Base-by-base conservation (phyloP, 164 flowering plant species). In the Litsea cubeba region DNA sequence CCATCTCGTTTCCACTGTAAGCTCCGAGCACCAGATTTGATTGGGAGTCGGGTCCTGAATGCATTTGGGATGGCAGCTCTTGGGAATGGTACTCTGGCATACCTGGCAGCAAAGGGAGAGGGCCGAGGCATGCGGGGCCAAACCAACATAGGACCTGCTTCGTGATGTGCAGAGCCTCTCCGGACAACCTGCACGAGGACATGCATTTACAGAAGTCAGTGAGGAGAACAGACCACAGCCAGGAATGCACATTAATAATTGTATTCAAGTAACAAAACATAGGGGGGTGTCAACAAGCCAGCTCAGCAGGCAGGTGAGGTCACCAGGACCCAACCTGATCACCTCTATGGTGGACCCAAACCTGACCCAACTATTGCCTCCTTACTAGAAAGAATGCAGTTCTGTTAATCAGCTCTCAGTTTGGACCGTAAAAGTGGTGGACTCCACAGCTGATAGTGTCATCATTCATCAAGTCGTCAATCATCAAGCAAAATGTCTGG, bases 1-100 rank as follows among this genome's bases (percentile, higher is more conserved):
- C 82, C 75, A 70, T 87, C 97, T 0, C 98, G 87, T 84, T 90
- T 94, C 98, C 98, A 94, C 84, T 94, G 97, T 75, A 94, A 57
- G 76, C 96, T 94, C 72, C 95, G 82, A 23, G 92, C 85, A 75
- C 96, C 92, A 49, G 82, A 70, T 79, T 84, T 90, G 26, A 87
- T 12, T 17, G 88, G 82, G 32, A 68, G 81, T 18, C 86, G 91
- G 50, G 81, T 40, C 78, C 93, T 80, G 74, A 80, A 88, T 26
- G 76, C 71, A 77, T 83, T 79, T 18, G 85, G 77, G 5, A 79
- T 71, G 68, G 93, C 93, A 40, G 46, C 60, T 77, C 98, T 86
- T 14, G 86, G 78, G 58, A 88, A 89, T 71, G 89, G 84, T 72
- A 66, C 81, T 74, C 91, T 78, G 40, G 84, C 64, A 79, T 82